phyloP scores from a whole-genome alignment of 106 monocot genomes.

The Posidonia australis region DNA sequence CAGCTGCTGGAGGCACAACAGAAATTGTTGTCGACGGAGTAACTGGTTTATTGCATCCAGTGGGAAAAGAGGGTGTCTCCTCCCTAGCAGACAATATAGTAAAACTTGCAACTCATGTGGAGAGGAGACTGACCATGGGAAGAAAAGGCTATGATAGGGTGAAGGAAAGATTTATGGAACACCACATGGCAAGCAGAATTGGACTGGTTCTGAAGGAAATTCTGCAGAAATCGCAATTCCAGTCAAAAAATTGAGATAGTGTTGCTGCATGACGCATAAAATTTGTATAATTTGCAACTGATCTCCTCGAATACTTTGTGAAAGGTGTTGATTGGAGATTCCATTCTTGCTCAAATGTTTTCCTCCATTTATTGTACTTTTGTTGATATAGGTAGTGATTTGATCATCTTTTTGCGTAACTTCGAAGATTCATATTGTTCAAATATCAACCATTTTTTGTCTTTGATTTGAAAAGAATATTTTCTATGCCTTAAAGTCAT shows the following conservation, averaged over 20 bases:
- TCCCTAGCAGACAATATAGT: constrained; percentile 77
- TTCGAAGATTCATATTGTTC: too few relatives aligned
- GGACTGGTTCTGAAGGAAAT: constrained; percentile 61
- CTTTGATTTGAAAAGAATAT: too few relatives aligned
- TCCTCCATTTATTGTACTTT: too few relatives aligned
- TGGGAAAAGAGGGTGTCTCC: constrained; percentile 67
- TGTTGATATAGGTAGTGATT: too few relatives aligned
- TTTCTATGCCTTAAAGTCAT: too few relatives aligned
- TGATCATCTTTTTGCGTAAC: too few relatives aligned
- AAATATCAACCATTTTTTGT: too few relatives aligned
- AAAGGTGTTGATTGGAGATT: too few relatives aligned
- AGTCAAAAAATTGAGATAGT: background rate
- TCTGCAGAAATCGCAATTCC: constrained; percentile 25
- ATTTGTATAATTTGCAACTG: too few relatives aligned
- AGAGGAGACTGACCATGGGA: constrained; percentile 59
- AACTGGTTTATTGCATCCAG: constrained; percentile 83
- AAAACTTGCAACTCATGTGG: constrained; percentile 52
- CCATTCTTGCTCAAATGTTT: too few relatives aligned
- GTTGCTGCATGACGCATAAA: too few relatives aligned
- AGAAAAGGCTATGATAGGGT: constrained; percentile 75
- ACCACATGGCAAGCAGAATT: constrained; percentile 81
- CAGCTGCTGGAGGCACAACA: constrained; percentile 87
- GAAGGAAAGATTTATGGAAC: constrained; percentile 77
- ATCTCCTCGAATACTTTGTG: too few relatives aligned
- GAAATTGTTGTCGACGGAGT: constrained; percentile 79